Conservation (phyloP, 1,284 basidiomycete species). For the Blastosporella zonata region DNA sequence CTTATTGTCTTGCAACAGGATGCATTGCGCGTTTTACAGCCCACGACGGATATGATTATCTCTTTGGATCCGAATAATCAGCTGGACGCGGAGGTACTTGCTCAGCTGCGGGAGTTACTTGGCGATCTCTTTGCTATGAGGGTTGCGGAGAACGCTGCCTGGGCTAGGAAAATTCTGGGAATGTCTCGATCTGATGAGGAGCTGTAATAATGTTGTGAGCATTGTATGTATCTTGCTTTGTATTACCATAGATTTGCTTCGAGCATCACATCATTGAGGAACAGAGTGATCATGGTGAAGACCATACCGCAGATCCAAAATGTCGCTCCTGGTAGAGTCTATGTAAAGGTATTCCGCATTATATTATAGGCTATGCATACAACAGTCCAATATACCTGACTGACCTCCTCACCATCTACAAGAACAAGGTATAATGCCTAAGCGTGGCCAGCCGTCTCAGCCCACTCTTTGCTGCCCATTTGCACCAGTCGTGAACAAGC, state of each 20-base stretch:
- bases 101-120: slow-evolving; percentile 48
- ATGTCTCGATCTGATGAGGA: slow-evolving; percentile 19
- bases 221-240: neutral
- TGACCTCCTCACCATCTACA: too few species aligned
- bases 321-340: neutral
- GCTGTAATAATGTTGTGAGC: neutral
- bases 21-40: slow-evolving; percentile 56
- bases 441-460: slow-evolving; percentile 54
- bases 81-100: slow-evolving; percentile 44
- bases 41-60: slow-evolving; percentile 53
- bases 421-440: neutral
- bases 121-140: slow-evolving; percentile 61
- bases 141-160: slow-evolving; percentile 53
- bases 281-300: too few species aligned
- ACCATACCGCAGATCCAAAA: too few species aligned
- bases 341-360: neutral
- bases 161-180: slow-evolving; percentile 58
- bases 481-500: slow-evolving; percentile 89
- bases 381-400: neutral
- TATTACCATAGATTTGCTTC: neutral
- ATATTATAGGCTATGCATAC: neutral
- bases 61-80: slow-evolving; percentile 47
- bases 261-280: neutral
- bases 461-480: slow-evolving; percentile 89
- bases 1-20: slow-evolving; percentile 35